Conservation (phyloP, 768 basidiomycete genomes). For the Pilatotrama ljubarskyi region DNA sequence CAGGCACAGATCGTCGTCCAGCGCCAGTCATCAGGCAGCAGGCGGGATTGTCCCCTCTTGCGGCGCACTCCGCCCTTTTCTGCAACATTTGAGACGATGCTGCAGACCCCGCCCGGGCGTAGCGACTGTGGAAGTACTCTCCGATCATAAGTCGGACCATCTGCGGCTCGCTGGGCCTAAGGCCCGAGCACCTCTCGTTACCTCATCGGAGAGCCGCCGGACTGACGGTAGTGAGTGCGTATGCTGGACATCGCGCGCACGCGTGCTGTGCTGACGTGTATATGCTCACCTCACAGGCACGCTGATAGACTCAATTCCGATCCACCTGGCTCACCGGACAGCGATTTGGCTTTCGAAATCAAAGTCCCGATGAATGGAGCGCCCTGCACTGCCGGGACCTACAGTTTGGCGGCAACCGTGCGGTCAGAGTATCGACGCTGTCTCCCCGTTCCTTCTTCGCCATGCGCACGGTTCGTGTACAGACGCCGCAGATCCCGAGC, state of each 20-base stretch:
- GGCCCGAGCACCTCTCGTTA: neutral
- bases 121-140: neutral
- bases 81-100: too few species aligned
- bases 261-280: neutral
- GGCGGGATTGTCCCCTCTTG: too few species aligned
- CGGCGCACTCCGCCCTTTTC: too few species aligned
- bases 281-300: neutral
- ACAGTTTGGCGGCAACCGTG: neutral
- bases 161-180: neutral
- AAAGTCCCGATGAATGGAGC: neutral
- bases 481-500: neutral
- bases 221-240: neutral
- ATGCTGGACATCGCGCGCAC: slow-evolving; percentile 1
- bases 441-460: neutral
- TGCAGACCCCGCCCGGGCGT: too few species aligned
- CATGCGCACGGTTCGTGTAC: neutral
- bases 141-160: slow-evolving; percentile 9
- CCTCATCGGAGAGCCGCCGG: neutral
- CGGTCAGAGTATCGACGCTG: neutral
- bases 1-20: neutral
- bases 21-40: too few species aligned
- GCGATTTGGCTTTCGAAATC: neutral
- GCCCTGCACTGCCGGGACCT: neutral
- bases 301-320: slow-evolving; percentile 2
- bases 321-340: neutral